Base-by-base conservation (phyloP, 306 rosid species). In the Vigna trinervia region DNA sequence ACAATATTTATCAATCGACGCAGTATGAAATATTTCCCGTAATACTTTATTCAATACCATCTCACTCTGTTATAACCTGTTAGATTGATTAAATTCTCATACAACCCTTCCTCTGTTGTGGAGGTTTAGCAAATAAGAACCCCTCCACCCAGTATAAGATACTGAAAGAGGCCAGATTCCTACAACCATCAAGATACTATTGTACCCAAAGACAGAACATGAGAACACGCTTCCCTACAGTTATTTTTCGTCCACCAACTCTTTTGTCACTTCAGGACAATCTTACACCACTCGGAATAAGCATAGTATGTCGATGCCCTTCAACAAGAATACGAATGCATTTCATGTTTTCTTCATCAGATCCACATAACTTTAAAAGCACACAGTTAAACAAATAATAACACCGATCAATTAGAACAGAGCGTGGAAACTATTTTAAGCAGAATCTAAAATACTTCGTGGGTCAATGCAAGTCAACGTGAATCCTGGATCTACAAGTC, bases 381-480 rank as follows among this genome's bases (percentile, higher is more conserved):
- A 28, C 41, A 28, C 12, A 13, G 32, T 19, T 5, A 32, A 75
- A 20, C 8, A 10, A 64, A 36, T 34, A 34, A 70, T 19, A 38
- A 48, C 71, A 59, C 39, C 0, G 19, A 28, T 64, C 30, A 43
- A 64, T 73, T 64, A 6, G 3, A 45, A 64, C 52, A 73, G 51
- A 72, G 15, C 28, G 51, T 30, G 14, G 11, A 53, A 41, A 64
- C 59, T 43, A 12, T 7, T 62, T 50, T 45, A 62, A 69, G 34
- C 64, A 45, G 51, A 3, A 43, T 43, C 4, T 43, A 7, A 32
- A 54, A 3, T 8, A 46, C 13, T 66, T 19, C 17, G 36, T 17
- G 0, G 58, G 83, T 78, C 83, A 78, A 78, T 19, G 83, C 68
- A 78, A 77, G 82, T 82, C 79, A 82, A 73, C 73, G 26, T 30